A percentile compares a stretch with the other conserved stretches of the same genome.
phyloP scores from a whole-genome alignment of 192 early-diverging fungal species.

The Thamnidium elegans region DNA sequence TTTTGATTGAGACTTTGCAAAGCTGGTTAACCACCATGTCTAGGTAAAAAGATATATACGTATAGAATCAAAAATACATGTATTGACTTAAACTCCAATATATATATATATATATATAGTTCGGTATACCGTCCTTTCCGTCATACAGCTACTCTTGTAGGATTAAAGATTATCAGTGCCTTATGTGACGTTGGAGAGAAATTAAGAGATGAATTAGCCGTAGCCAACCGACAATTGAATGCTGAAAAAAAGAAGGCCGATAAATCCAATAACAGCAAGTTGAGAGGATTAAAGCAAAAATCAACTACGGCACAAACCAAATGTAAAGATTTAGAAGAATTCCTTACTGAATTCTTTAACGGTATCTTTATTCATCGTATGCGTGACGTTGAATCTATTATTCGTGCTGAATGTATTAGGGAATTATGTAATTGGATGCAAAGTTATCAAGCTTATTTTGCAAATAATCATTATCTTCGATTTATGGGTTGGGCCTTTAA shows the following conservation, averaged over 20 bases:
- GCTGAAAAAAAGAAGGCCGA: constrained; percentile 36
- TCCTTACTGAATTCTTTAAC: constrained; percentile 73
- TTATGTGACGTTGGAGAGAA: constrained; percentile 69
- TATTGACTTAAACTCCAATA: constrained; percentile 17
- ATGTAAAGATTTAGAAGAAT: constrained; percentile 54
- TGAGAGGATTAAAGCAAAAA: constrained; percentile 41
- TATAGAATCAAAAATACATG: neutral
- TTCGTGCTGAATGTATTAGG: constrained; percentile 80
- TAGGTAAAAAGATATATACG: constrained; percentile 35
- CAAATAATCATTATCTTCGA: constrained; percentile 72
- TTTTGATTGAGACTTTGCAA: constrained; percentile 58
- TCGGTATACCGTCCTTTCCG: constrained; percentile 86
- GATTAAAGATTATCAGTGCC: constrained; percentile 61
- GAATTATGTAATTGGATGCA: constrained; percentile 81
- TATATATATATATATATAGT: constrained; percentile 42
- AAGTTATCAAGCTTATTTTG: constrained; percentile 64
- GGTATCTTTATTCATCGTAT: constrained; percentile 89
- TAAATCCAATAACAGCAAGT: constrained; percentile 38
- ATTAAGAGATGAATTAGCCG: constrained; percentile 56
- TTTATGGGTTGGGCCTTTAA: constrained; percentile 87
- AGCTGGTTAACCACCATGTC: constrained; percentile 68
- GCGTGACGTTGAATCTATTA: constrained; percentile 81
- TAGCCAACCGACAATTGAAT: constrained; percentile 68
- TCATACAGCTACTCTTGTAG: constrained; percentile 77
- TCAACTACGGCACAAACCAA: constrained; percentile 47